Evolutionary conservation across 495 filamentous ascomycete species (phyloP), one percentile per base, ranked within the genome.

Genomic region (Glarea lozoyensis): DNA sequence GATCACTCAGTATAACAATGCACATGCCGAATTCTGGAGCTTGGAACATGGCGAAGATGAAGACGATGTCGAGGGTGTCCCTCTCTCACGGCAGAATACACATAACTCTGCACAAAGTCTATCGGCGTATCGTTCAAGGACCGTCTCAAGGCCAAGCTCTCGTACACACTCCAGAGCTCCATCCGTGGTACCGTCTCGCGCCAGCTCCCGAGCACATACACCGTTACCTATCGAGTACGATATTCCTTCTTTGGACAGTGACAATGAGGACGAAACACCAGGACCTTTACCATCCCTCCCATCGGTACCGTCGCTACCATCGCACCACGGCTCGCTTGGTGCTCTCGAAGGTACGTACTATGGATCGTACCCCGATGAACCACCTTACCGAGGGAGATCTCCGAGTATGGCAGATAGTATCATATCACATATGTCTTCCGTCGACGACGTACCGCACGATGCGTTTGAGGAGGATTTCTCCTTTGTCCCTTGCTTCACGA

Each of bases 401-500:
- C 73, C 75, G 21, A 82, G 78, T 52, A 67, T 78, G 61, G 68
- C 72, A 2, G 75, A 75, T 46, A 78, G 75, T 21, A 68, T 73
- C 59, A 70, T 75, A 40, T 82, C 78, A 13, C 73, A 75, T 60
- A 71, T 76, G 65, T 76, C 64, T 33, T 72, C 65, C 15, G 44
- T 79, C 18, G 72, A 78, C 44, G 67, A 65, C 50, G 43, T 60
- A n/a, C 51, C 46, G 0, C 69, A 73, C 43, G 73, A 77, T 37
- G 60, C 79, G 0, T 82, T 82, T 23, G 73, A 82, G n/a, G 86
- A 90, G 42, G 87, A 95, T 52, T 82, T 83, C 60, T 83, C 78
- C 12, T 92, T 90, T 55, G 88, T 96, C 3, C 92, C 92, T 13
- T 86, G 86, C 58, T 77, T 97, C 57, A 94, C 90, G 9, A 67